Evolutionary conservation across 208 protist species (phyloP).

Genomic region (Wallacemonas sp.): DNA sequence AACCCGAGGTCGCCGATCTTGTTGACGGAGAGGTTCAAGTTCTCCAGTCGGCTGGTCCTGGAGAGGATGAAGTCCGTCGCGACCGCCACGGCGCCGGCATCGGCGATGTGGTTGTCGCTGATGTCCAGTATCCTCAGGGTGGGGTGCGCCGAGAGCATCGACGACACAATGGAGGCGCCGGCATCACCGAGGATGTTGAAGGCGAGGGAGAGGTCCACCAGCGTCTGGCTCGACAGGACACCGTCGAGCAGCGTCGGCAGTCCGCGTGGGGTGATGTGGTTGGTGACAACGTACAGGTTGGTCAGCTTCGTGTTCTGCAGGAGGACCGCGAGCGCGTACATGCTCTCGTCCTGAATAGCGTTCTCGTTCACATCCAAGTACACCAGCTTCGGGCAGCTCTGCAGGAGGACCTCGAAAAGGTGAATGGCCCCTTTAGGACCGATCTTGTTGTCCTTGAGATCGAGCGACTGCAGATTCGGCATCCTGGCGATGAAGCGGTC

Average conservation of each 20-base stretch:
- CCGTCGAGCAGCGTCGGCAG: constrained; percentile 80
- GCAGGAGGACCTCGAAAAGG: constrained; percentile 66
- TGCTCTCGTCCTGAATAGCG: constrained; percentile 71
- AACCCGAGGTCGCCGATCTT: constrained; percentile 75
- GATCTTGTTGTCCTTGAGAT: constrained; percentile 86
- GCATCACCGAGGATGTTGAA: constrained; percentile 82
- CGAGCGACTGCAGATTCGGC: constrained; percentile 59
- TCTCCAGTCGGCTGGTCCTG: constrained; percentile 42
- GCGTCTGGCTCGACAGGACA: constrained; percentile 42
- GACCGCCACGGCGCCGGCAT: constrained; percentile 66
- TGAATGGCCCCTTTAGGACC: constrained; percentile 55
- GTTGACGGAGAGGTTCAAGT: constrained; percentile 81
- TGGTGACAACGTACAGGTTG: constrained; percentile 70
- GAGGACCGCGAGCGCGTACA: constrained; percentile 60
- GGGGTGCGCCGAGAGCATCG: constrained; percentile 52
- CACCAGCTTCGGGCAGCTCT: constrained; percentile 53
- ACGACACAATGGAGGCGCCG: constrained; percentile 53
- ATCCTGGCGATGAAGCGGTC: constrained; percentile 62
- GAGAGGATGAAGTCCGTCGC: constrained; percentile 62
- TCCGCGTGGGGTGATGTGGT: constrained; percentile 77
- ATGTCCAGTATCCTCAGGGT: constrained; percentile 66
- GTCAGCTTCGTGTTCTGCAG: constrained; percentile 49
- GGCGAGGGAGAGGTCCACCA: constrained; percentile 65
- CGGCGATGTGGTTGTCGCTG: constrained; percentile 83
- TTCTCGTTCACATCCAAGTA: constrained; percentile 90